Conservation (phyloP, 2,329 filamentous ascomycete species). For the Apiospora phragmitis region DNA sequence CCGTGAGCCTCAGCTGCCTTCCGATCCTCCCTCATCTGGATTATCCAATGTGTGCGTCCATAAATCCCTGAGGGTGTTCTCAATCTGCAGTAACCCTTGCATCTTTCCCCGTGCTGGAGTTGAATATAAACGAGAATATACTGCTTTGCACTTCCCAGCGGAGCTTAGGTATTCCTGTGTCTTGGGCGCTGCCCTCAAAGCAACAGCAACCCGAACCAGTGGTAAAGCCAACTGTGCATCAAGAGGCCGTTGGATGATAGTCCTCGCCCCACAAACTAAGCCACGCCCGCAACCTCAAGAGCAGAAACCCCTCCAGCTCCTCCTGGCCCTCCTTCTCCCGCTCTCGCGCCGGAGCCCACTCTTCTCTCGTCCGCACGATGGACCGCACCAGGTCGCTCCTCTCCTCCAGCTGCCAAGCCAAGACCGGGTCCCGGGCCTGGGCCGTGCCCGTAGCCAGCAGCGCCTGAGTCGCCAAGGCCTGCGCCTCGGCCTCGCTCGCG, state of each 20-base stretch:
- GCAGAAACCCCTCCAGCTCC: not conserved
- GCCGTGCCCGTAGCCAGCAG: not conserved
- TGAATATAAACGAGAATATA: too few species aligned
- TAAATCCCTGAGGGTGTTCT: too few species aligned
- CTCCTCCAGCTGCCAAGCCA: not conserved
- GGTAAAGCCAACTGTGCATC: not conserved
- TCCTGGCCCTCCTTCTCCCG: not conserved
- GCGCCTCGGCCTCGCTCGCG: constrained; percentile 1
- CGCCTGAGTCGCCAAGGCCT: not conserved
- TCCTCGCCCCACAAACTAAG: not conserved
- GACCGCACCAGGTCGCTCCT: not conserved
- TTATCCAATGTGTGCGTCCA: too few species aligned
- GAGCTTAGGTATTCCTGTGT: not conserved
- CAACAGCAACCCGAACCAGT: not conserved
- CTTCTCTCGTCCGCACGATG: not conserved
- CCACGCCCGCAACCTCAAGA: not conserved
- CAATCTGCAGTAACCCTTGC: too few species aligned
- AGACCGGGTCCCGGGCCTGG: not conserved
- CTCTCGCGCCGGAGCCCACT: not conserved
- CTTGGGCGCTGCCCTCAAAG: not conserved
- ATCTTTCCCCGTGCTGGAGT: too few species aligned
- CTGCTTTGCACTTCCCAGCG: too few species aligned
- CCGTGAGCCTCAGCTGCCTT: too few species aligned
- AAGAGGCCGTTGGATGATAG: too few species aligned
- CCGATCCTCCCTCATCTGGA: too few species aligned